phyloP scores from a whole-genome alignment of 2,329 filamentous ascomycete genomes.

The Trichoderma harzianum region DNA sequence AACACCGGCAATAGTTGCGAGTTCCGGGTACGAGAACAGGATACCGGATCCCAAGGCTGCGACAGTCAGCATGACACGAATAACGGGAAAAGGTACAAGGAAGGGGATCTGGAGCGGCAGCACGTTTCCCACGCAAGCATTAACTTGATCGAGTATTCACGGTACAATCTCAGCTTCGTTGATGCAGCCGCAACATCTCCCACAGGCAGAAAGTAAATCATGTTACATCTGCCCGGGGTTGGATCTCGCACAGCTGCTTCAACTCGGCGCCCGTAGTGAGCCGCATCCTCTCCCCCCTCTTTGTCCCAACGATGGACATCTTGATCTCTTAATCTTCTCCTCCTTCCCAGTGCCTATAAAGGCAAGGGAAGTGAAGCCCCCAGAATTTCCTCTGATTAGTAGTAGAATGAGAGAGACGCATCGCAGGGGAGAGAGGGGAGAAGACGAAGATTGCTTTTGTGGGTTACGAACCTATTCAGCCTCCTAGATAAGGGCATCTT shows the following conservation, averaged over 20 bases:
- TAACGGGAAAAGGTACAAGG: constrained; percentile 24
- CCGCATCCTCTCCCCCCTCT: constrained; percentile 46
- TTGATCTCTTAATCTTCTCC: not conserved
- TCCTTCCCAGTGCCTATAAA: not conserved
- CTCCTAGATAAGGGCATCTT: not conserved
- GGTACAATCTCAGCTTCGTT: constrained; percentile 91
- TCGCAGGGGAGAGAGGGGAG: constrained; percentile 29
- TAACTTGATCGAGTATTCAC: constrained; percentile 98
- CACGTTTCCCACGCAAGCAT: constrained; percentile 98
- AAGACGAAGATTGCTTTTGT: constrained; percentile 17
- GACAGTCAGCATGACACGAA: constrained; percentile 39
- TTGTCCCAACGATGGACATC: constrained; percentile 1
- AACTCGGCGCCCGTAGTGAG: constrained; percentile 85
- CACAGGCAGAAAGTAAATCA: constrained; percentile 15
- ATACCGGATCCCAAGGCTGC: constrained; percentile 80
- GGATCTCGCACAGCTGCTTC: constrained; percentile 47
- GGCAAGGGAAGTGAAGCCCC: too few relatives aligned
- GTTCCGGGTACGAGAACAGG: constrained; percentile 76
- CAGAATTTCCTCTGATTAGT: not conserved
- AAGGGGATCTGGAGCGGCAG: constrained; percentile 67
- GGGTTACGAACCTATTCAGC: constrained; percentile 19
- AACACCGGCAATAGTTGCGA: constrained; percentile 73
- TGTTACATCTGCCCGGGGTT: constrained; percentile 38
- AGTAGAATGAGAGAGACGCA: not conserved
- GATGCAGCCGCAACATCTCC: constrained; percentile 42